phyloP scores from a whole-genome alignment of 1,284 basidiomycete species.

The Trichosporon faecale region DNA sequence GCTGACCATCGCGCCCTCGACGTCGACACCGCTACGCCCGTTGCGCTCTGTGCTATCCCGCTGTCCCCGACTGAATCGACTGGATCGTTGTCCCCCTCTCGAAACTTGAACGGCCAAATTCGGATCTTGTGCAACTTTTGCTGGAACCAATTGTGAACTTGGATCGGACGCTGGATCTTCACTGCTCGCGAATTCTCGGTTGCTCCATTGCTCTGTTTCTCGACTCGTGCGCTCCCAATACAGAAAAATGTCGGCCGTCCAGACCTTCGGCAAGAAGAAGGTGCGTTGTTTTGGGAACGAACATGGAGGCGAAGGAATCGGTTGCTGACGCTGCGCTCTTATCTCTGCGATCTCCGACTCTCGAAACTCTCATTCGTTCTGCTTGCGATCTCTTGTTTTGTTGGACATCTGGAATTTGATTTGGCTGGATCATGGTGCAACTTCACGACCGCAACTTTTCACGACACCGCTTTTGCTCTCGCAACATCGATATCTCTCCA shows the following conservation, averaged over 20 bases:
- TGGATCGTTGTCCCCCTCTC: neutral
- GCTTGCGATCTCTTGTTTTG: neutral
- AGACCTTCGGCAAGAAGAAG: conserved; percentile 99
- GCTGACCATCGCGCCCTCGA: conserved; percentile 15
- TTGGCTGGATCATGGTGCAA: neutral
- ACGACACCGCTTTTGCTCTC: neutral
- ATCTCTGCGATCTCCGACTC: neutral
- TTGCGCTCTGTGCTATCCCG: neutral
- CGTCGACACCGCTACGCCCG: neutral
- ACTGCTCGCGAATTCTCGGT: neutral
- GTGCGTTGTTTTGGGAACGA: conserved; percentile 53
- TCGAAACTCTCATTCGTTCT: neutral
- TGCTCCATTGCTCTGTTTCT: neutral
- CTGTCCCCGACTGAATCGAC: neutral
- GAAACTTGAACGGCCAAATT: neutral
- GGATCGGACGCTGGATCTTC: neutral
- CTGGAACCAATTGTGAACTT: neutral
- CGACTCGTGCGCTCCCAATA: conserved; percentile 1
- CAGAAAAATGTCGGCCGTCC: conserved; percentile 63
- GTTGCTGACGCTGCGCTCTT: conserved; percentile 5
- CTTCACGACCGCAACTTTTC: neutral
- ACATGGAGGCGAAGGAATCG: neutral
- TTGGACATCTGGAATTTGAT: neutral
- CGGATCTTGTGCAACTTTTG: neutral
- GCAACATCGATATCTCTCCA: neutral